phyloP scores from a whole-genome alignment of 2,329 filamentous ascomycete species.

The Fusarium graminum region DNA sequence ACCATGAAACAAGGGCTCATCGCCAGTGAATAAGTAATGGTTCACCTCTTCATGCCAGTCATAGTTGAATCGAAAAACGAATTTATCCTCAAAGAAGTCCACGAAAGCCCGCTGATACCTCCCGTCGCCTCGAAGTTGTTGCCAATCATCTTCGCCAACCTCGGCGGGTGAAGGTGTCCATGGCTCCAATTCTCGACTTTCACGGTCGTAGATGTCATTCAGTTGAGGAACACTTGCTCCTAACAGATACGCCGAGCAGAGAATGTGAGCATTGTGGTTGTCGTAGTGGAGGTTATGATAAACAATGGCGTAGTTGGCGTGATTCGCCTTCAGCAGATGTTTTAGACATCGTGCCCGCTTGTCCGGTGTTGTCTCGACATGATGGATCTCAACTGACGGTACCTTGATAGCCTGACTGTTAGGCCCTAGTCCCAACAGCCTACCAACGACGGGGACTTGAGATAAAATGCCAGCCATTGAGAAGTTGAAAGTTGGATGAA shows the following conservation, averaged over 20 bases:
- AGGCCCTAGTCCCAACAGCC: constrained; percentile 44
- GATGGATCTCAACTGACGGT: constrained; percentile 78
- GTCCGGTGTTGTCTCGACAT: constrained; percentile 83
- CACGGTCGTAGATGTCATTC: constrained; percentile 83
- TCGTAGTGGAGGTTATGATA: constrained; percentile 81
- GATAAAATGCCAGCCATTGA: constrained; percentile 54
- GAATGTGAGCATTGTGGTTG: constrained; percentile 86
- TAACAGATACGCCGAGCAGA: constrained; percentile 87
- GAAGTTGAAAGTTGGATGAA: constrained; percentile 15
- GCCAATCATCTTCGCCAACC: constrained; percentile 86
- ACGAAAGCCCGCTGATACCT: constrained; percentile 90
- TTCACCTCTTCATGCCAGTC: constrained; percentile 84
- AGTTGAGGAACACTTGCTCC: constrained; percentile 81
- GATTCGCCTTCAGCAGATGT: constrained; percentile 91
- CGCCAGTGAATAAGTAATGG: constrained; percentile 80
- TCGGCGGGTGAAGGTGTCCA: constrained; percentile 90
- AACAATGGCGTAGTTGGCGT: constrained; percentile 87
- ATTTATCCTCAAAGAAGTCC: constrained; percentile 94
- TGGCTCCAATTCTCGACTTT: constrained; percentile 77
- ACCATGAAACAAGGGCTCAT: constrained; percentile 83
- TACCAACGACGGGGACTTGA: constrained; percentile 51
- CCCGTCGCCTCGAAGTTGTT: constrained; percentile 82
- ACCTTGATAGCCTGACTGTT: constrained; percentile 64
- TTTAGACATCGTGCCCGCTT: constrained; percentile 87
- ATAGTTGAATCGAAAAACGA: constrained; percentile 79